Conservation (phyloP, 2,329 filamentous ascomycete species). For the Talaromyces atroroseus region DNA sequence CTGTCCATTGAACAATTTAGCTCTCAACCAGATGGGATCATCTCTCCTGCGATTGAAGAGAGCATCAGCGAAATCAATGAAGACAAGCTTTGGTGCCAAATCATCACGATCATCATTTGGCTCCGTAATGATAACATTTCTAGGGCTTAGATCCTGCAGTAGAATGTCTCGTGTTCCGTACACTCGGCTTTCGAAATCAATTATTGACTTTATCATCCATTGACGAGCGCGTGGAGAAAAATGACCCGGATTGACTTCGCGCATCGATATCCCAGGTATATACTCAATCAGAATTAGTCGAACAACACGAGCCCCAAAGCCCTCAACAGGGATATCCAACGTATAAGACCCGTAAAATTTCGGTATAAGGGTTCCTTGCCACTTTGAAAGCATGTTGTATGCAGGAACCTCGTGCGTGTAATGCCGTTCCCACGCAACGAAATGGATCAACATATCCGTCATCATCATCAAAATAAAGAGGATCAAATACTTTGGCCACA, state of each 20-base stretch:
- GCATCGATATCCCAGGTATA: constrained; percentile 18
- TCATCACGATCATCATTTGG: background rate
- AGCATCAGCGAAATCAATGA: constrained; percentile 18
- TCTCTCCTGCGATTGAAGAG: constrained; percentile 17
- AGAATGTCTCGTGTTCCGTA: constrained; percentile 14
- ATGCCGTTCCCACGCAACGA: constrained; percentile 18
- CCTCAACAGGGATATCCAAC: constrained; percentile 16
- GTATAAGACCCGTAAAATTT: constrained; percentile 23
- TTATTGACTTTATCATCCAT: constrained; percentile 18
- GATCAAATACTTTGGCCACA: constrained; percentile 22
- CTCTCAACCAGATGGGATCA: constrained; percentile 3
- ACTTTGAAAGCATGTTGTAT: constrained; percentile 15
- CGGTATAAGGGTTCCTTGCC: constrained; percentile 18
- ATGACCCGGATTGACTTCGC: constrained; percentile 10
- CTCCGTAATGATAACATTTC: constrained; percentile 17
- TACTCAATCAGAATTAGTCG: constrained; percentile 22
- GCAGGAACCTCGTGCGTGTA: constrained; percentile 21
- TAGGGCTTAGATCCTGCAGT: constrained; percentile 15
- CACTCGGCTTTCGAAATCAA: constrained; percentile 19
- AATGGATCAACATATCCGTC: constrained; percentile 20
- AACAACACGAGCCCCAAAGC: constrained; percentile 11
- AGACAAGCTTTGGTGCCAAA: constrained; percentile 7
- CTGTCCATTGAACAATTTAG: constrained; percentile 12
- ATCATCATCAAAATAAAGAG: constrained; percentile 21
- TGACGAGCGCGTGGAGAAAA: constrained; percentile 15